Evolutionary conservation across 2,329 filamentous ascomycete species (phyloP), one percentile per base, ranked within the genome.

Genomic region (Pestalotiopsis sp.): DNA sequence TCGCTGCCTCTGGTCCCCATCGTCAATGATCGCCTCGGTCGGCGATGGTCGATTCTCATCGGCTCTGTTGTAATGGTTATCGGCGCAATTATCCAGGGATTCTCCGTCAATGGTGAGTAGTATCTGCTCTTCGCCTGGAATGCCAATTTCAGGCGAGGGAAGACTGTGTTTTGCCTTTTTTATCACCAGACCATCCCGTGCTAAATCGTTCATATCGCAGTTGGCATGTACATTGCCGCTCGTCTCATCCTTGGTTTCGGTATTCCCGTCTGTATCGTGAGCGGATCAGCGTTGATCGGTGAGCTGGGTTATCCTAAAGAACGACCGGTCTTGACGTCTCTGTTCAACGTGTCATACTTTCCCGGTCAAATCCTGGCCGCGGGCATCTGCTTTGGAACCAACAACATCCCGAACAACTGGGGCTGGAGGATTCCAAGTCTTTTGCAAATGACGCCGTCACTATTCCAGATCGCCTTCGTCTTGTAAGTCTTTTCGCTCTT

Each of bases 291-390:
- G 6, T 78, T 90, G 62, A 87, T 90, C 39, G 88, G 87, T 73
- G 88, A 90, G 75, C 79, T 90, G 12, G 85, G 83, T 2, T 86
- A 90, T 74, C 87, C 88, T 6, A 89, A 88, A 77, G 88, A 90
- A 75, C 86, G 88, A 66, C 81, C 87, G 0, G 81, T 88, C 55
- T 71, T 90, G 67, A 90, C 87, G 1, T 88, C 87, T 11, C 81
- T 90, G 4, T 90, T 90, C 81, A 90, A 90, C 73, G 84, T 80
- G 76, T 85, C 85, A 12, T 89, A 87, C 73, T 84, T 88, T 70
- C 77, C 89, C 58, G 87, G 87, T 3, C 79, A 82, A 64, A 85
- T 88, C 64, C 65, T 81, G 3, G 82, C 86, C 2, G 83, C 85
- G 0, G 84, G 78, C 6, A 87, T 87, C 62, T 81, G 83, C n/a